phyloP scores from a whole-genome alignment of 78 protist species.

The Paulinella micropora region DNA sequence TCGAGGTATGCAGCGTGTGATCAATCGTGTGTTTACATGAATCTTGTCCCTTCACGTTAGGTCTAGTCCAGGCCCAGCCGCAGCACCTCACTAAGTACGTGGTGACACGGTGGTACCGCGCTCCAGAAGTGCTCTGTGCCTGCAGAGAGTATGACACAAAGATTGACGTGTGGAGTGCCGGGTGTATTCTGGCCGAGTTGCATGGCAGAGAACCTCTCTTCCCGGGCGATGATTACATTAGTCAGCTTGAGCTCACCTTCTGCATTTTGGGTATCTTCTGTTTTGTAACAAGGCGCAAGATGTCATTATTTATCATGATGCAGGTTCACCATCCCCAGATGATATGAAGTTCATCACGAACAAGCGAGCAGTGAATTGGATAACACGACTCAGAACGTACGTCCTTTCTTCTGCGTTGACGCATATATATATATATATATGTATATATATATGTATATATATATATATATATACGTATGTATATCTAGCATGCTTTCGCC shows the following conservation, averaged over 20 bases:
- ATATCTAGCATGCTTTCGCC: too few species aligned
- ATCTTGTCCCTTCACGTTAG: too few species aligned
- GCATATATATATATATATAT: too few species aligned
- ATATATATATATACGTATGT: too few species aligned
- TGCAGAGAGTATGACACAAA: background rate
- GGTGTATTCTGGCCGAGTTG: slow-evolving; percentile 60
- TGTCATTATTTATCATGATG: too few species aligned
- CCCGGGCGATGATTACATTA: background rate
- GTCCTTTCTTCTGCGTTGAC: too few species aligned
- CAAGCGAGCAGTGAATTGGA: too few species aligned
- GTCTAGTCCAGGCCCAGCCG: too few species aligned
- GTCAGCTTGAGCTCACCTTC: slow-evolving; percentile 11
- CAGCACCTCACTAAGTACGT: slow-evolving; percentile 5
- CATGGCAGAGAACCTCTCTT: slow-evolving; percentile 18
- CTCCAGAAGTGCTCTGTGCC: slow-evolving; percentile 54
- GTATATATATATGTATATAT: too few species aligned
- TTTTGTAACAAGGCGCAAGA: too few species aligned
- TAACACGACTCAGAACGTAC: too few species aligned
- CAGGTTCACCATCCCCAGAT: background rate
- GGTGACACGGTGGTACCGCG: slow-evolving; percentile 64
- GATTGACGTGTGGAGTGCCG: slow-evolving; percentile 54
- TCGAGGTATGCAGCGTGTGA: background rate
- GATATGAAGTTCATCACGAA: background rate
- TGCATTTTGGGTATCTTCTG: background rate
- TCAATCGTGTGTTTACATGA: too few species aligned